These are phyloP conservation scores for Colletotrichum viniferum DNA, from an alignment of 2,329 filamentous ascomycete species.

Conservation along the genomic window DNA sequence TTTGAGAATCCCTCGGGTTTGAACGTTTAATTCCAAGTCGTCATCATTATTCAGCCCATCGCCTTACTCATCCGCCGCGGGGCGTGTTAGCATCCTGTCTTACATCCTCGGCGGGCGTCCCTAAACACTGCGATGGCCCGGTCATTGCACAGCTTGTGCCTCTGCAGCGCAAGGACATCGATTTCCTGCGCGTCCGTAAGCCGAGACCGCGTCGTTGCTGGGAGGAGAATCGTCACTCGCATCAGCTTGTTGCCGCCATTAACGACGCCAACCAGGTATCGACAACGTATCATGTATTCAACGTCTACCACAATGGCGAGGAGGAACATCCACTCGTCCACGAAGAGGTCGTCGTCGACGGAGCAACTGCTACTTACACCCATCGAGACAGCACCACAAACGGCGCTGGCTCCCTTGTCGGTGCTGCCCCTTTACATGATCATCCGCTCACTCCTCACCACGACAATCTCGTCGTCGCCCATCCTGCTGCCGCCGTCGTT, in stretches of 20 bases:
- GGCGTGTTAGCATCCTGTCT: neutral
- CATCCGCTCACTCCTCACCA: slow-evolving; percentile 72
- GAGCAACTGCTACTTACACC: slow-evolving; percentile 17
- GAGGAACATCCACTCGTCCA: slow-evolving; percentile 29
- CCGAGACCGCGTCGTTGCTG: neutral
- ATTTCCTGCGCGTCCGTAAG: neutral
- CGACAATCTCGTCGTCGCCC: slow-evolving; percentile 71
- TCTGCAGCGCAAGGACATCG: neutral
- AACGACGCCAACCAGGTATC: neutral
- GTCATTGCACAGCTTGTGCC: neutral
- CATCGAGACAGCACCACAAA: neutral
- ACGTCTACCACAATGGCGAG: slow-evolving; percentile 21
- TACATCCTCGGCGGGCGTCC: neutral
- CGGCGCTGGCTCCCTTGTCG: slow-evolving; percentile 53
- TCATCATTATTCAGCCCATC: neutral
- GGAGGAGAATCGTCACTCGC: neutral
- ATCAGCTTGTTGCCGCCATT: neutral
- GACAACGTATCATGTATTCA: neutral
- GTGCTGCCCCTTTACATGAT: slow-evolving; percentile 70
- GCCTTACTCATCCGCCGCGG: neutral
- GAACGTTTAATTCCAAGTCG: neutral
- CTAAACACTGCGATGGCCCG: neutral
- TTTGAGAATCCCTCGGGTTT: neutral
- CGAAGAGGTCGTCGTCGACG: slow-evolving; percentile 24
- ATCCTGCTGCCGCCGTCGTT: slow-evolving; percentile 74